Evolutionary conservation across 192 early-diverging fungal genomes (phyloP).

Genomic region (Mortierella alpina): DNA sequence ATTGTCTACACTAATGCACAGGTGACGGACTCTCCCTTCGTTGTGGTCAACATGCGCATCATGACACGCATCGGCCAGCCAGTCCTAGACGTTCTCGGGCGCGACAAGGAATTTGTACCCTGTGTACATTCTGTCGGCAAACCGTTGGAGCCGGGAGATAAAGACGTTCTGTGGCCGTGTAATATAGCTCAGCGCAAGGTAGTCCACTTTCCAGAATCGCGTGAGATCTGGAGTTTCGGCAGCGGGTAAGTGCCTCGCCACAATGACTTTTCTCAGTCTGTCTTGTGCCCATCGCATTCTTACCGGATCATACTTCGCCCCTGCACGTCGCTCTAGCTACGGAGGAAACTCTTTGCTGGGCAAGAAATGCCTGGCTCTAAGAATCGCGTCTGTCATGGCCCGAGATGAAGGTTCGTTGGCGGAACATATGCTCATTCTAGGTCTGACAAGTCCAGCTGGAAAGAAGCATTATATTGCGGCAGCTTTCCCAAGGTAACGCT

Average conservation of each 20-base stretch:
- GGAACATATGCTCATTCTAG: constrained; percentile 51
- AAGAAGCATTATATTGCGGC: constrained; percentile 52
- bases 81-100: constrained; percentile 42
- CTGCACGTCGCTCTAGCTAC: constrained; percentile 14
- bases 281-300: not conserved
- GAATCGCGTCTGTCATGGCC: constrained; percentile 52
- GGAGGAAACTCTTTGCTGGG: constrained; percentile 48
- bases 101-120: constrained; percentile 49
- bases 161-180: constrained; percentile 47
- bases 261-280: not conserved
- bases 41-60: constrained; percentile 50
- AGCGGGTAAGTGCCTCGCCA: constrained; percentile 20
- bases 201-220: constrained; percentile 52
- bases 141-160: constrained; percentile 46
- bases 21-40: constrained; percentile 51
- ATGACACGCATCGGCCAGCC: constrained; percentile 50
- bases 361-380: constrained; percentile 43
- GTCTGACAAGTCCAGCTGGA: constrained; percentile 42
- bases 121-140: constrained; percentile 54
- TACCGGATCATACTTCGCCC: not conserved
- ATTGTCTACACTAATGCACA: not conserved
- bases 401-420: constrained; percentile 50
- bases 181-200: constrained; percentile 49
- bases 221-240: constrained; percentile 54
- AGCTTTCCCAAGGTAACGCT: constrained; percentile 40